Evolutionary conservation across 2,329 filamentous ascomycete genomes (phyloP).

Genomic region (Dactylellina drechsleri): DNA sequence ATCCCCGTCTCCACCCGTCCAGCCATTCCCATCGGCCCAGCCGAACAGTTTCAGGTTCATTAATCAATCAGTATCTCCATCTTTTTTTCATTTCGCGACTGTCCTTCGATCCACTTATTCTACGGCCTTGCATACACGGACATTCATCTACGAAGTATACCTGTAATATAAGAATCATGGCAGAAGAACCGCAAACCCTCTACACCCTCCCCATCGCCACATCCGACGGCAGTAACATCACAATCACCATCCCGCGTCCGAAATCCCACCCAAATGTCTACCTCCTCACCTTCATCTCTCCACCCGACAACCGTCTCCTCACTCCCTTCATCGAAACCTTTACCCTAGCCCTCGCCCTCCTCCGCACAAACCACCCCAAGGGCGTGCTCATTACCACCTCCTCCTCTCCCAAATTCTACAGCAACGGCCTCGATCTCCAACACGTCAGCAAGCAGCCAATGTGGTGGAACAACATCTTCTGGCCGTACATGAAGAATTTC

Average conservation of each 20-base stretch:
- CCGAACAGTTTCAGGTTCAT: constrained; percentile 19
- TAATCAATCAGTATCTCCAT: background rate
- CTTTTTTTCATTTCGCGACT: constrained; percentile 6
- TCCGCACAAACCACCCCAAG: constrained; percentile 74
- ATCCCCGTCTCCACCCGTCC: constrained; percentile 1
- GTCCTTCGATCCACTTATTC: background rate
- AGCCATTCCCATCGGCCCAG: constrained; percentile 1
- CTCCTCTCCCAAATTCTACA: constrained; percentile 80
- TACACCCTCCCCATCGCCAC: constrained; percentile 57
- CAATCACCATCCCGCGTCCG: constrained; percentile 71
- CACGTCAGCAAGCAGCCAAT: constrained; percentile 70
- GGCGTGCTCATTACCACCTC: constrained; percentile 82
- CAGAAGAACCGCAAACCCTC: constrained; percentile 61
- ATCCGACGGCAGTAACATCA: constrained; percentile 67
- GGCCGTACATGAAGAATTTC: constrained; percentile 68
- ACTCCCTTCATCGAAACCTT: constrained; percentile 75
- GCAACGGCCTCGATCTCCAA: constrained; percentile 81
- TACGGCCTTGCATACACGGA: too few relatives aligned
- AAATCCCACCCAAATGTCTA: constrained; percentile 67
- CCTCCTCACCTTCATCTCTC: constrained; percentile 75
- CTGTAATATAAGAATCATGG: constrained; percentile 66
- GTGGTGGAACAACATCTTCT: constrained; percentile 72
- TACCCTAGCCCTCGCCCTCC: constrained; percentile 76
- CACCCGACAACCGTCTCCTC: constrained; percentile 80
- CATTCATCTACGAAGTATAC: background rate